Evolutionary conservation across 2,329 filamentous ascomycete genomes (phyloP).

Genomic region (Gaeumannomyces tritici): DNA sequence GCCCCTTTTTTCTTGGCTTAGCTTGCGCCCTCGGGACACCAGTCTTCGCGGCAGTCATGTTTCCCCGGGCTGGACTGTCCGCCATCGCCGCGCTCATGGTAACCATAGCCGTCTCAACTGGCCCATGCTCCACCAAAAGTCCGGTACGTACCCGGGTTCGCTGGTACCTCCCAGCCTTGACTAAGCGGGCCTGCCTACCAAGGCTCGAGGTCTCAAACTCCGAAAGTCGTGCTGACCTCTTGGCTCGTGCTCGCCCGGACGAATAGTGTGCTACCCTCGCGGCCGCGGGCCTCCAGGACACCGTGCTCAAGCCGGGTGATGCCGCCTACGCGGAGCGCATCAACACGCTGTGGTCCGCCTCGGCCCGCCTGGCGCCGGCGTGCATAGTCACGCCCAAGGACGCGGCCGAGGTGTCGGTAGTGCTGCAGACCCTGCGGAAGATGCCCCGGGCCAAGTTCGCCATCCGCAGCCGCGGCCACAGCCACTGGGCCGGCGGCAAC

Average conservation of each 20-base stretch:
- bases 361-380: neutral
- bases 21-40: neutral
- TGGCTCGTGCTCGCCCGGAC: too few relatives aligned
- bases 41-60: neutral
- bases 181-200: too few relatives aligned
- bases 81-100: neutral
- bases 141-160: neutral
- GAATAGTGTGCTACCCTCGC: neutral
- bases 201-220: too few relatives aligned
- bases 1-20: neutral
- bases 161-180: too few relatives aligned
- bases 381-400: slow-evolving; percentile 10
- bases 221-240: too few relatives aligned
- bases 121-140: neutral
- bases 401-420: slow-evolving; percentile 24
- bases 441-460: slow-evolving; percentile 23
- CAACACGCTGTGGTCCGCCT: slow-evolving; percentile 8
- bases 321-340: slow-evolving; percentile 7
- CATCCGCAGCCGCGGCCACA: slow-evolving; percentile 28
- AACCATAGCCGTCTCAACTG: neutral
- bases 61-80: neutral
- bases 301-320: neutral
- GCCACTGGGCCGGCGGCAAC: slow-evolving; percentile 21
- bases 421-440: slow-evolving; percentile 20
- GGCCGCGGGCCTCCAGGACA: slow-evolving; percentile 2